phyloP scores from a whole-genome alignment of 2,329 filamentous ascomycete genomes.

The Coniella lustricola region DNA sequence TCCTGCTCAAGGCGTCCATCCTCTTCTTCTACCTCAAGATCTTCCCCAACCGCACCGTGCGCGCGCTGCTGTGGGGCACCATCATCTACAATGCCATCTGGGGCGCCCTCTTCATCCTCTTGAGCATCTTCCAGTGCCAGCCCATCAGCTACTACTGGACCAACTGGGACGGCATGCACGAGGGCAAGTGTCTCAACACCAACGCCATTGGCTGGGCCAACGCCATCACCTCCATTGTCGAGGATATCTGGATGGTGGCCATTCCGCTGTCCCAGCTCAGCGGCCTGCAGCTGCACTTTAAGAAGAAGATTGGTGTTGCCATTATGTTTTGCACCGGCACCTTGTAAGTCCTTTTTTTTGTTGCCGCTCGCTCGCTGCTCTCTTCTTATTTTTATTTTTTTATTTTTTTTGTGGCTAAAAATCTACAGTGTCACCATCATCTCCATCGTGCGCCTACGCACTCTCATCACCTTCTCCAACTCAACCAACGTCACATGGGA shows the following conservation, averaged over 20 bases:
- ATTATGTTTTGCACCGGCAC: conserved; percentile 42
- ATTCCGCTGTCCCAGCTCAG: conserved; percentile 37
- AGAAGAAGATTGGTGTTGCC: conserved; percentile 36
- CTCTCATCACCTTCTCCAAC: conserved; percentile 24
- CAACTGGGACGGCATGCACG: conserved; percentile 40
- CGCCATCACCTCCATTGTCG: conserved; percentile 37
- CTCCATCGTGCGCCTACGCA: conserved; percentile 25
- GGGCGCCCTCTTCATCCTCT: conserved; percentile 35
- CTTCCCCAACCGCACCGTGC: conserved; percentile 9
- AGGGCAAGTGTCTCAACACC: conserved; percentile 42
- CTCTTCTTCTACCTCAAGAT: conserved; percentile 17
- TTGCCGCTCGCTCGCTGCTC: not conserved
- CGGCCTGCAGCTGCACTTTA: conserved; percentile 34
- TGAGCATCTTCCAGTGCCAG: conserved; percentile 42
- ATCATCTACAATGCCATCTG: conserved; percentile 10
- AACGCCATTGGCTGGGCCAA: conserved; percentile 44
- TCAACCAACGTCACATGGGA: conserved; percentile 27
- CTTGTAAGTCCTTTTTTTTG: conserved; percentile 21
- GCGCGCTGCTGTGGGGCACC: conserved; percentile 10
- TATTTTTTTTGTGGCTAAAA: not conserved
- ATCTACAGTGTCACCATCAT: conserved; percentile 28
- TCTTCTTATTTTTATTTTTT: too few relatives aligned
- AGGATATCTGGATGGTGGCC: conserved; percentile 35
- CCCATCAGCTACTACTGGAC: conserved; percentile 48
- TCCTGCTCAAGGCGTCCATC: conserved; percentile 12